These are phyloP conservation scores for Russula virescens DNA, from an alignment of 768 basidiomycete species.

Conservation along the genomic window DNA sequence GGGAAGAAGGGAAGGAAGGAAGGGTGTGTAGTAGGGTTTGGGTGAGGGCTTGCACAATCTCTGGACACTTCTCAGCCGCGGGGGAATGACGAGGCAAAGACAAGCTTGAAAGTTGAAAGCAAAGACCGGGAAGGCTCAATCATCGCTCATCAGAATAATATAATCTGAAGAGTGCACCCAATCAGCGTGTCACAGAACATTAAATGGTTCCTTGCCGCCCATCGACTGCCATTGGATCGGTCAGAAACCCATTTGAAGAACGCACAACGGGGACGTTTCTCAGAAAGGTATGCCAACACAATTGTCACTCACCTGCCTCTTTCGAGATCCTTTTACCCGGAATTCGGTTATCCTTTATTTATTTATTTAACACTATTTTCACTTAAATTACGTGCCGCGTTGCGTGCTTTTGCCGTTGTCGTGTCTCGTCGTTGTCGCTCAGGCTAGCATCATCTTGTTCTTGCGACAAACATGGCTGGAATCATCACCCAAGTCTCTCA, in stretches of 20 bases:
- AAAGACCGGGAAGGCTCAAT: conserved; percentile 16
- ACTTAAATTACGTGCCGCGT: too few relatives aligned
- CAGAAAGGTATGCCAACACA: conserved; percentile 15
- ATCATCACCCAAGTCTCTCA: conserved; percentile 52
- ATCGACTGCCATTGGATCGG: conserved; percentile 20
- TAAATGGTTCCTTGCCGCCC: conserved; percentile 22
- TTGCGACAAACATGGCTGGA: conserved; percentile 32
- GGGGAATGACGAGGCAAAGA: conserved; percentile 11
- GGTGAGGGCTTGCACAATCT: conserved; percentile 13
- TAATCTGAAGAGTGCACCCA: conserved; percentile 16
- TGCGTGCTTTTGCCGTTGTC: too few relatives aligned
- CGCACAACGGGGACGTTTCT: conserved; percentile 16
- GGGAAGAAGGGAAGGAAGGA: conserved; percentile 8
- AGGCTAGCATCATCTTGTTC: too few relatives aligned
- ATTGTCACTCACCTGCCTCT: conserved; percentile 13
- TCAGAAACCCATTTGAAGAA: conserved; percentile 19
- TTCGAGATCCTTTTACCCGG: neutral
- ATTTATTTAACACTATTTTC: neutral
- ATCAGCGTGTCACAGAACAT: conserved; percentile 15
- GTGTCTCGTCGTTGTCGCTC: too few relatives aligned
- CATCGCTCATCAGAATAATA: conserved; percentile 21
- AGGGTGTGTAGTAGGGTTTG: conserved; percentile 11
- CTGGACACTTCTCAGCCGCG: conserved; percentile 14
- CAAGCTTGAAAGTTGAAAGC: conserved; percentile 16
- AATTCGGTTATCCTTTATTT: neutral